Percentiles rank a stretch among this genome's conserved stretches.
Conservation (phyloP, 768 basidiomycete species). For the Lactarius deliciosus region DNA sequence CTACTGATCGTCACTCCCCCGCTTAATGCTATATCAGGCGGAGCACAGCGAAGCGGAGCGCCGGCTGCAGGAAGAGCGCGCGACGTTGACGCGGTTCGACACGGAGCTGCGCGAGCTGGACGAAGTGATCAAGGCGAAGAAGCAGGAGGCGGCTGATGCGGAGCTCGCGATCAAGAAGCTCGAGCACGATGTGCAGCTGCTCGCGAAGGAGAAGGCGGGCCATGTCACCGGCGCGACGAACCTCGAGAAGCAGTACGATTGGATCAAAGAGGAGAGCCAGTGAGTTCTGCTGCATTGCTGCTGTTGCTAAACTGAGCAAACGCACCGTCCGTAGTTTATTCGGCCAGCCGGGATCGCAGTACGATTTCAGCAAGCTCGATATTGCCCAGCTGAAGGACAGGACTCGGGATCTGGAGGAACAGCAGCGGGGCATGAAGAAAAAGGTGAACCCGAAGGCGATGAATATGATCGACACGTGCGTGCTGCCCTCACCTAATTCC, state of each 20-base stretch:
- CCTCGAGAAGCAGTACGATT: conserved; percentile 80
- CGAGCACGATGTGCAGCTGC: conserved; percentile 63
- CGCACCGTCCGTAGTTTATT: conserved; percentile 47
- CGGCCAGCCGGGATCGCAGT: conserved; percentile 75
- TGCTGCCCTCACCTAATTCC: conserved; percentile 4
- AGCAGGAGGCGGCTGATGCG: conserved; percentile 61
- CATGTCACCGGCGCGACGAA: conserved; percentile 52
- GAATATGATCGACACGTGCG: conserved; percentile 92
- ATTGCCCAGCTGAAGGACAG: conserved; percentile 58
- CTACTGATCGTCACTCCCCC: background rate
- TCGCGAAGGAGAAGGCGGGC: conserved; percentile 63
- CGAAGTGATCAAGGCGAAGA: conserved; percentile 77
- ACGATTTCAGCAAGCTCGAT: conserved; percentile 73
- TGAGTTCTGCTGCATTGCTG: conserved; percentile 42
- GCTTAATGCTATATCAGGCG: conserved; percentile 39
- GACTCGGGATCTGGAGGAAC: conserved; percentile 69
- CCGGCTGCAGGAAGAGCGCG: conserved; percentile 80
- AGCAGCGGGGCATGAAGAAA: conserved; percentile 88
- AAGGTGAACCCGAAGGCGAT: conserved; percentile 95
- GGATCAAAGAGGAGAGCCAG: conserved; percentile 89
- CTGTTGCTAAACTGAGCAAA: conserved; percentile 1
- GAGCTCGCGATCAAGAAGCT: conserved; percentile 65
- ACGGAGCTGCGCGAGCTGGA: conserved; percentile 85
- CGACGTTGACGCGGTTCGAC: conserved; percentile 85
- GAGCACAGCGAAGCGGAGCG: conserved; percentile 63